phyloP scores from a whole-genome alignment of 2,329 filamentous ascomycete species.

The Thelonectria discophora region DNA sequence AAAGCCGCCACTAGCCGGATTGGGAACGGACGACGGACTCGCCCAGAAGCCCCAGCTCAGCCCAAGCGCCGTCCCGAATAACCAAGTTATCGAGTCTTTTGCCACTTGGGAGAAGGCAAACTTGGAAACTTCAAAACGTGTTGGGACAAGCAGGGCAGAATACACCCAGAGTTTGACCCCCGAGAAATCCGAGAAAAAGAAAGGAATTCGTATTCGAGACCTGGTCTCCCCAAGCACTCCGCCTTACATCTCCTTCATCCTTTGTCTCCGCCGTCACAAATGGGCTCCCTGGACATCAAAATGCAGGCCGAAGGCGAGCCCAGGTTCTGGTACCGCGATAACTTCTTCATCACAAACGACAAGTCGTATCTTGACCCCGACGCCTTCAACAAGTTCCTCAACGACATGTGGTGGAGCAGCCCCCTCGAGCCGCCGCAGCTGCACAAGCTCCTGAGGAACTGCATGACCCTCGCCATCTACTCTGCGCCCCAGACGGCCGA shows the following conservation, averaged over 20 bases:
- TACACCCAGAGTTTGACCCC: conserved; percentile 1
- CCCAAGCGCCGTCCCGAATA: neutral
- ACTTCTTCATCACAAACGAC: conserved; percentile 70
- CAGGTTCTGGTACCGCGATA: conserved; percentile 60
- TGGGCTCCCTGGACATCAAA: conserved; percentile 40
- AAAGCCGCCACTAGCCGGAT: conserved; percentile 25
- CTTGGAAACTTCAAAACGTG: conserved; percentile 9
- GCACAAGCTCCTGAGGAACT: conserved; percentile 63
- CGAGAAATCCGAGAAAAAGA: neutral
- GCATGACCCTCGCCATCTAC: conserved; percentile 69
- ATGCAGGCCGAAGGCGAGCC: conserved; percentile 46
- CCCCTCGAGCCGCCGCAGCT: conserved; percentile 58
- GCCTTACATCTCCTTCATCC: neutral
- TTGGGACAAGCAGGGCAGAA: conserved; percentile 1
- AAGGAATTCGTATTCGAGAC: conserved; percentile 2
- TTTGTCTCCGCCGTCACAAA: conserved; percentile 23
- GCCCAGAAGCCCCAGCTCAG: neutral
- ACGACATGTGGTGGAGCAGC: conserved; percentile 68
- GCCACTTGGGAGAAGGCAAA: conserved; percentile 2
- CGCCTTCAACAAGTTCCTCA: conserved; percentile 64
- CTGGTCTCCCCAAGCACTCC: conserved; percentile 1
- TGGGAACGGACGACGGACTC: conserved; percentile 1
- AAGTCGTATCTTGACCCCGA: conserved; percentile 62
- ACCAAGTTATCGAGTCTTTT: conserved; percentile 4
- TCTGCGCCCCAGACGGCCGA: conserved; percentile 49